These are phyloP conservation scores for Pythium rishiriense DNA, from an alignment of 352 stramenopile genomes.

Conservation along the genomic window DNA sequence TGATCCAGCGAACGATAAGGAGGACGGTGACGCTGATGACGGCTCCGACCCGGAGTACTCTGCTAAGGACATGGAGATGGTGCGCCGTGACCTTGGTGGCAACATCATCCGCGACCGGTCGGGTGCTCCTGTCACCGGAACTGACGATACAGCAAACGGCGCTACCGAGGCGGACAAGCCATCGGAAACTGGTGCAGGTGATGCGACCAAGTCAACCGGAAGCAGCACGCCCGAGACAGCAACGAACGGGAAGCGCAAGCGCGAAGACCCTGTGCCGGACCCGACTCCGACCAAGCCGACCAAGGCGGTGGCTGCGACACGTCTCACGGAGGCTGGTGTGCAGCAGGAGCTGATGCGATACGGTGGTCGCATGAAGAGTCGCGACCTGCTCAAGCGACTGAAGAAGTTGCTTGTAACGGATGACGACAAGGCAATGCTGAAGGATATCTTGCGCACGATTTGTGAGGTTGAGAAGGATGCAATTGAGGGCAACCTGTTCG, in stretches of 20 bases:
- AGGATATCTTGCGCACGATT: conserved; percentile 87
- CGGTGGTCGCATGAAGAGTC: conserved; percentile 78
- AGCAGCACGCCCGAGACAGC: conserved; percentile 22
- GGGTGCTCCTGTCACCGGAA: conserved; percentile 18
- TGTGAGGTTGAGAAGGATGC: conserved; percentile 85
- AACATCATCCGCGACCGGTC: conserved; percentile 78
- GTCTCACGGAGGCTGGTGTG: conserved; percentile 78
- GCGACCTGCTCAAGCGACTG: conserved; percentile 75
- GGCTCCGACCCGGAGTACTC: conserved; percentile 70
- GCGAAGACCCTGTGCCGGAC: conserved; percentile 38
- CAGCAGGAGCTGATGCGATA: conserved; percentile 85
- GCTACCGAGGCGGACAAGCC: conserved; percentile 31
- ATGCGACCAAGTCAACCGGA: conserved; percentile 19
- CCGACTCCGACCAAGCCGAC: conserved; percentile 44
- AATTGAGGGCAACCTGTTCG: conserved; percentile 77
- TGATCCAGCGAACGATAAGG: conserved; percentile 45
- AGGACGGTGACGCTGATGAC: conserved; percentile 48
- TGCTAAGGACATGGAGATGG: conserved; percentile 81
- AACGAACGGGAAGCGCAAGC: conserved; percentile 45
- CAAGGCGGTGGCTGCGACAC: conserved; percentile 43
- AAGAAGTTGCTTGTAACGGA: conserved; percentile 83
- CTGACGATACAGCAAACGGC: conserved; percentile 13
- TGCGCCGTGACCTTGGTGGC: conserved; percentile 73
- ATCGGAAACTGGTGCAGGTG: conserved; percentile 4
- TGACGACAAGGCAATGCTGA: conserved; percentile 79